Conservation (phyloP, 129 eudicot genomes). For the Tagetes erecta region DNA sequence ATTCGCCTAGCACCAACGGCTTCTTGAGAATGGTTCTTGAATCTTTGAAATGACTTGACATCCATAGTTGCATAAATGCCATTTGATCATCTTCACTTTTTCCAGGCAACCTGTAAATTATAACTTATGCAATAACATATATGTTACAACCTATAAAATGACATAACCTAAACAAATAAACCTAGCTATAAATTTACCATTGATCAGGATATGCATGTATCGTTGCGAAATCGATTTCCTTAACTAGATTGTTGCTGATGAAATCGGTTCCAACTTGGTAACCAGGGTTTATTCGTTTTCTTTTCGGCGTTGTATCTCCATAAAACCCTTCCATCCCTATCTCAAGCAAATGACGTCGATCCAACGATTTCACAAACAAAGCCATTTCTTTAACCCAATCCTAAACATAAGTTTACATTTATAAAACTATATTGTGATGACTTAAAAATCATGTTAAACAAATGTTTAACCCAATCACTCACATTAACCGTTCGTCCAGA, state of each 20-base stretch:
- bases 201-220: slow-evolving; percentile 67
- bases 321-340: slow-evolving; percentile 86
- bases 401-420: slow-evolving; percentile 25
- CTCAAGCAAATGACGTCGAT: slow-evolving; percentile 54
- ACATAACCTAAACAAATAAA: background rate
- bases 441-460: too few relatives aligned
- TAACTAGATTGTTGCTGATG: slow-evolving; percentile 53
- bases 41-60: slow-evolving; percentile 56
- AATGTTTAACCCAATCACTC: background rate
- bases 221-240: slow-evolving; percentile 70
- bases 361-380: slow-evolving; percentile 54
- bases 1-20: slow-evolving; percentile 57
- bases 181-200: slow-evolving; percentile 41
- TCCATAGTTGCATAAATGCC: slow-evolving; percentile 68
- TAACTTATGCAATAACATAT: too few relatives aligned
- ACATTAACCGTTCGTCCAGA: slow-evolving; percentile 58
- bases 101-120: slow-evolving; percentile 49
- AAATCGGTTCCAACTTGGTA: slow-evolving; percentile 83
- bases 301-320: slow-evolving; percentile 65
- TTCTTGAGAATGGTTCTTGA: slow-evolving; percentile 51
- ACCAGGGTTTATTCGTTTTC: slow-evolving; percentile 64
- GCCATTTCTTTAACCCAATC: slow-evolving; percentile 89
- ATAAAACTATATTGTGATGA: background rate
- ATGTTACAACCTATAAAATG: too few relatives aligned
- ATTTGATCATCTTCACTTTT: slow-evolving; percentile 50